Percentiles rank a stretch among this genome's conserved stretches.
These are phyloP conservation scores for Tetracladium maxilliforme DNA, from an alignment of 2,329 filamentous ascomycete species.

Conservation along the genomic window DNA sequence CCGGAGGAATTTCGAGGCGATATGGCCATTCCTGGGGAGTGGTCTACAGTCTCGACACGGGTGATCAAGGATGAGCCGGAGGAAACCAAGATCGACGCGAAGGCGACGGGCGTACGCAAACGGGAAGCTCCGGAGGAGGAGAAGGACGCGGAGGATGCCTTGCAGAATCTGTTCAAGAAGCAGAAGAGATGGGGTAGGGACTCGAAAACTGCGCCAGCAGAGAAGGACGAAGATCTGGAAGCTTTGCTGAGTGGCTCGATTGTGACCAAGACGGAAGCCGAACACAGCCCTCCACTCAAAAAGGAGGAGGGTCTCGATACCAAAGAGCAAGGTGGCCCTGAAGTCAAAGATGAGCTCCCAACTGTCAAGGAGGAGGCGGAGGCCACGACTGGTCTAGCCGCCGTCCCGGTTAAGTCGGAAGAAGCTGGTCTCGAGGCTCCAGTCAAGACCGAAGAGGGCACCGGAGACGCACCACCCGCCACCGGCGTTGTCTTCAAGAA, in stretches of 20 bases:
- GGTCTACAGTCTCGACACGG: constrained; percentile 45
- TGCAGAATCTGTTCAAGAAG: constrained; percentile 45
- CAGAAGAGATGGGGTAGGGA: constrained; percentile 26
- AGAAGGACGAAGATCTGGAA: constrained; percentile 21
- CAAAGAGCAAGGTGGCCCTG: constrained; percentile 6
- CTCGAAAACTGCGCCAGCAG: constrained; percentile 16
- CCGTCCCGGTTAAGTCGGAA: constrained; percentile 27
- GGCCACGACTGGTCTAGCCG: not conserved
- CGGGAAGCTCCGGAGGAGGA: constrained; percentile 44
- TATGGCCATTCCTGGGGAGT: constrained; percentile 80
- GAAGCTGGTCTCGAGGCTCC: constrained; percentile 27
- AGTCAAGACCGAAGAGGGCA: constrained; percentile 13
- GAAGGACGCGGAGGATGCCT: constrained; percentile 43
- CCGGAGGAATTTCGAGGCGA: constrained; percentile 66
- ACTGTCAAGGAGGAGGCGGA: constrained; percentile 4
- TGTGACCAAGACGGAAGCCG: constrained; percentile 10
- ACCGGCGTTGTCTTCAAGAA: constrained; percentile 63
- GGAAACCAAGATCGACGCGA: constrained; percentile 22
- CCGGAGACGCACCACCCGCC: constrained; percentile 7
- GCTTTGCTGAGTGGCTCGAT: constrained; percentile 13
- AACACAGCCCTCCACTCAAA: constrained; percentile 4
- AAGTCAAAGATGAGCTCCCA: constrained; percentile 6
- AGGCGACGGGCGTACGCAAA: constrained; percentile 45
- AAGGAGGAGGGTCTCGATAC: constrained; percentile 10
- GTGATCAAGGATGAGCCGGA: constrained; percentile 20